These are phyloP conservation scores for Eruca vesicaria DNA, from an alignment of 441 rosid species.

Conservation along the genomic window DNA sequence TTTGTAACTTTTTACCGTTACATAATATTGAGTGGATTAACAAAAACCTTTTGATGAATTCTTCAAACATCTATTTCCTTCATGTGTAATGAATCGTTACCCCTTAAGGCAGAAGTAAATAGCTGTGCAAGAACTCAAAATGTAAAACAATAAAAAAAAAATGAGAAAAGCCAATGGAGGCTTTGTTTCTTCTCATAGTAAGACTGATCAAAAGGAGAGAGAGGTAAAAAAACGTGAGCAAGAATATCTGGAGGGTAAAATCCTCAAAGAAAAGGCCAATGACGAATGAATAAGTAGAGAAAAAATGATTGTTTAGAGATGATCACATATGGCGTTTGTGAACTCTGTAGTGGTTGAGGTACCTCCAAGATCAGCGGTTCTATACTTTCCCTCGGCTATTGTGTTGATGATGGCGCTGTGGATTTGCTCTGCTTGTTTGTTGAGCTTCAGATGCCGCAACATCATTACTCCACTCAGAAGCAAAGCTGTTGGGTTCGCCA, in stretches of 20 bases:
- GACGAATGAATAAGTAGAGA: not conserved
- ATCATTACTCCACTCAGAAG: constrained; percentile 78
- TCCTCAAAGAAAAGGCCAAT: not conserved
- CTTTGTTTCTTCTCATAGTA: constrained; percentile 28
- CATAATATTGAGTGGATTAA: too few species aligned
- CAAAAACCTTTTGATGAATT: not conserved
- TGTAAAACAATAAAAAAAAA: not conserved
- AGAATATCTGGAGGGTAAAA: not conserved
- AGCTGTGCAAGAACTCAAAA: constrained; percentile 19
- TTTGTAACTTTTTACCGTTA: too few species aligned
- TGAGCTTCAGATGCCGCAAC: constrained; percentile 81
- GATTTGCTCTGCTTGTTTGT: constrained; percentile 78
- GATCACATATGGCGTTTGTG: constrained; percentile 80
- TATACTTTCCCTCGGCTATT: constrained; percentile 80
- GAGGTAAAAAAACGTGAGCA: not conserved
- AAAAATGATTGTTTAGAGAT: constrained; percentile 45
- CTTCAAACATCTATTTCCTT: not conserved
- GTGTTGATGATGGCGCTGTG: constrained; percentile 79
- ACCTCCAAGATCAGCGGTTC: constrained; percentile 96
- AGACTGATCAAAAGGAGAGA: constrained; percentile 1
- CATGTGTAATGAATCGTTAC: constrained; percentile 6
- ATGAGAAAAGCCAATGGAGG: constrained; percentile 15
- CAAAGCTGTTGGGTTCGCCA: constrained; percentile 97
- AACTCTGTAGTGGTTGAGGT: constrained; percentile 71
- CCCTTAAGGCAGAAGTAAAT: constrained; percentile 10